Evolutionary conservation across 306 rosid species (phyloP).

Genomic region (Cicer yamashitae): DNA sequence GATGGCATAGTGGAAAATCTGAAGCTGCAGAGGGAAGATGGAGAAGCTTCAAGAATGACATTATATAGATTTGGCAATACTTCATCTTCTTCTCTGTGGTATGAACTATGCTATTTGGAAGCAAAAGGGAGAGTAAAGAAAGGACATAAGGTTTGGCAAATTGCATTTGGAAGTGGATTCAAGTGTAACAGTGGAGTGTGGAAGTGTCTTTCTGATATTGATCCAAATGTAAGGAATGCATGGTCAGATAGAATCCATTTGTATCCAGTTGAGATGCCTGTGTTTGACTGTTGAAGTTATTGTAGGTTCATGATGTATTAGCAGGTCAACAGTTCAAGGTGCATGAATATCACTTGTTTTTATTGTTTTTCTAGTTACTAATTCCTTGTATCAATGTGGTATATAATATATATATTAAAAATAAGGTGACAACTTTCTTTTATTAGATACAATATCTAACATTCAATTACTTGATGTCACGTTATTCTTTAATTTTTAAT

Average conservation of each 20-base stretch:
- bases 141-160: conserved; percentile 74
- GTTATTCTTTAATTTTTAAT: too few species aligned
- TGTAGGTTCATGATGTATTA: conserved; percentile 28
- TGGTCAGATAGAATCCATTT: conserved; percentile 72
- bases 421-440: too few species aligned
- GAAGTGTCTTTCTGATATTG: conserved; percentile 62
- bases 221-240: conserved; percentile 57
- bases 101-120: conserved; percentile 66
- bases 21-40: conserved; percentile 62
- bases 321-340: neutral
- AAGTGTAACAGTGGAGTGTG: conserved; percentile 79
- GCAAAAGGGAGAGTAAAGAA: conserved; percentile 67
- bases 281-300: conserved; percentile 42
- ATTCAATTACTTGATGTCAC: too few species aligned
- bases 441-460: too few species aligned
- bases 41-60: conserved; percentile 82
- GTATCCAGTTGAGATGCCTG: conserved; percentile 56
- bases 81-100: conserved; percentile 77
- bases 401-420: too few species aligned
- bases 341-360: neutral
- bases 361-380: neutral
- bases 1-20: conserved; percentile 63
- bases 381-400: neutral
- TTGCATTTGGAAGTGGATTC: conserved; percentile 79
- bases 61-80: conserved; percentile 76